A percentile compares a stretch with the other conserved stretches of the same genome.
Conservation (phyloP, 257 asterid genomes). For the Ehretia macrophylla region DNA sequence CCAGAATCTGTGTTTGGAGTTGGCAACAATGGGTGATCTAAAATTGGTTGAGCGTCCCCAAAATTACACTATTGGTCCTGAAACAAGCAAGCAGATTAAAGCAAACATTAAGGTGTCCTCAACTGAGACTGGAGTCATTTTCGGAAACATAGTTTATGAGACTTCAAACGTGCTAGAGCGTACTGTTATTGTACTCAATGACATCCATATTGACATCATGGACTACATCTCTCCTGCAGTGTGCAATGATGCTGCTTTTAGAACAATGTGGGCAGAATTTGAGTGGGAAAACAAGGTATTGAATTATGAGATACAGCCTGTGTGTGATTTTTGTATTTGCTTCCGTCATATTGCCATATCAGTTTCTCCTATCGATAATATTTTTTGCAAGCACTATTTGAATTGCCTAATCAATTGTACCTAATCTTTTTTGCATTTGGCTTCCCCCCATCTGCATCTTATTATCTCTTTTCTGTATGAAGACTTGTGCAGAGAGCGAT, state of each 20-base stretch:
- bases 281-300: conserved; percentile 98
- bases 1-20: conserved; percentile 88
- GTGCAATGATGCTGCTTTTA: conserved; percentile 86
- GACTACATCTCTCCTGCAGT: conserved; percentile 95
- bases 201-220: conserved; percentile 96
- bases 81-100: conserved; percentile 90
- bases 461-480: not conserved
- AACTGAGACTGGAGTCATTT: conserved; percentile 94
- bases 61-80: conserved; percentile 85
- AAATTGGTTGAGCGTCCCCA: conserved; percentile 96
- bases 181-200: conserved; percentile 82
- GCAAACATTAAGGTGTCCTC: conserved; percentile 95
- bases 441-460: not conserved
- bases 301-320: no score
- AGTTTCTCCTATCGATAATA: not conserved
- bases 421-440: no score
- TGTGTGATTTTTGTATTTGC: no score
- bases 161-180: conserved; percentile 89
- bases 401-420: no score
- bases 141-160: conserved; percentile 93
- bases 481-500: not conserved
- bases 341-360: no score
- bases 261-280: conserved; percentile 98
- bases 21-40: conserved; percentile 98
- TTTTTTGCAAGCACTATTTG: not conserved